Evolutionary conservation across 768 basidiomycete species (phyloP).

Genomic region (Naganishia antarctica): DNA sequence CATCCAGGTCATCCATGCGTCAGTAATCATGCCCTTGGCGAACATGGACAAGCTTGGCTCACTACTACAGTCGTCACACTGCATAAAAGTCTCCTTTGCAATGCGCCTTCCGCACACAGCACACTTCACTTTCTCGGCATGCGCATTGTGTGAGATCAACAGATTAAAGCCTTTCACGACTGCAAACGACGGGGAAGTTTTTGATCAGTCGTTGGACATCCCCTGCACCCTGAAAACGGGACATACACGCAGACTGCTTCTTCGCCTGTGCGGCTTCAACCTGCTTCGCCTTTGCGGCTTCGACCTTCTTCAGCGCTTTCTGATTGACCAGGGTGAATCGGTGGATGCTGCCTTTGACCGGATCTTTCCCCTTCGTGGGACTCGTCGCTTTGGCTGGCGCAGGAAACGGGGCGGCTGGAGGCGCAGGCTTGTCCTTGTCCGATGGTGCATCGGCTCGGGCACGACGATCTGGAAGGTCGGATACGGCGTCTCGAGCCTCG

Average conservation of each 20-base stretch:
- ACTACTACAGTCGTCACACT: conserved; percentile 48
- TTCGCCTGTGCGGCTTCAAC: conserved; percentile 32
- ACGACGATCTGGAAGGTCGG: neutral
- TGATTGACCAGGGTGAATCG: conserved; percentile 31
- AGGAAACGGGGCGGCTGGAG: neutral
- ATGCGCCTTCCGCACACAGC: conserved; percentile 40
- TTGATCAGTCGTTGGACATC: neutral
- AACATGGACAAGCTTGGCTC: conserved; percentile 24
- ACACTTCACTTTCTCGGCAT: conserved; percentile 30
- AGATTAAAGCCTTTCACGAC: conserved; percentile 3
- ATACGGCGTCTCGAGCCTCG: neutral
- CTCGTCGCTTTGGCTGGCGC: conserved; percentile 17
- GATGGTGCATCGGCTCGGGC: no score
- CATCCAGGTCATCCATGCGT: no score
- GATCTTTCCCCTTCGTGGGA: neutral
- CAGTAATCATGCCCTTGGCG: no score
- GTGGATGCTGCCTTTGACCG: conserved; percentile 25
- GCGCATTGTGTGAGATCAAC: neutral
- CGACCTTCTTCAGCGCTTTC: conserved; percentile 31
- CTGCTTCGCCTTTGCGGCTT: conserved; percentile 33
- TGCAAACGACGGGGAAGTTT: neutral
- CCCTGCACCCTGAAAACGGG: neutral
- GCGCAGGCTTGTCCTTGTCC: neutral
- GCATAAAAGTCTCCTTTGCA: conserved; percentile 37
- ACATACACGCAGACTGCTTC: conserved; percentile 43